Conservation (phyloP, 805 yeast genomes). For the Candida qinlingensis region DNA sequence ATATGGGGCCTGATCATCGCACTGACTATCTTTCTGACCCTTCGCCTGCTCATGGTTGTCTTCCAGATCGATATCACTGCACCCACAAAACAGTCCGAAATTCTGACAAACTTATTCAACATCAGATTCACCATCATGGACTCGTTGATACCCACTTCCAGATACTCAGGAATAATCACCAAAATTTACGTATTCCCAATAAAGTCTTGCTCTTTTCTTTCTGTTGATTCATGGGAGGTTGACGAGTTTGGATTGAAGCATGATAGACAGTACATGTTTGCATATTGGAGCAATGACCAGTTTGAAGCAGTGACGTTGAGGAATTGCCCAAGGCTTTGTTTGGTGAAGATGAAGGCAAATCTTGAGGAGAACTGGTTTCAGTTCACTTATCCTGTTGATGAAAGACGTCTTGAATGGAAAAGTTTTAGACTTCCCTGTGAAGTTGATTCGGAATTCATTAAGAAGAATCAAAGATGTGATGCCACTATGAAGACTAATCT, state of each 20-base stretch:
- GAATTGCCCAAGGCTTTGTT: slow-evolving; percentile 13
- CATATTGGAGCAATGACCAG: slow-evolving; percentile 13
- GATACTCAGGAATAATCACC: slow-evolving; percentile 9
- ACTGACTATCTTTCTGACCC: not conserved
- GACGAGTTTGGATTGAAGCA: slow-evolving; percentile 19
- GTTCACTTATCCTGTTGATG: slow-evolving; percentile 13
- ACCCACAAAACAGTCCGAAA: not conserved
- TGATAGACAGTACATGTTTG: slow-evolving; percentile 21
- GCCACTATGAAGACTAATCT: slow-evolving; percentile 8
- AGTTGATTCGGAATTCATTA: slow-evolving; percentile 12
- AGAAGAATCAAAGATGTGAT: slow-evolving; percentile 2
- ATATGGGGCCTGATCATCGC: not conserved
- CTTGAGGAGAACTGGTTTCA: slow-evolving; percentile 15
- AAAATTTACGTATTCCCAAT: slow-evolving; percentile 17
- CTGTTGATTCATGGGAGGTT: slow-evolving; percentile 15
- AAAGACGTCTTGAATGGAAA: not conserved
- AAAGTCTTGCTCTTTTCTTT: slow-evolving; percentile 14
- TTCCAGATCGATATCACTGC: not conserved
- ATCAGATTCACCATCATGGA: not conserved
- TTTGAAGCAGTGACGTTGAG: slow-evolving; percentile 17
- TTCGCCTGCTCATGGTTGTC: not conserved
- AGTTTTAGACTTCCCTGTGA: slow-evolving; percentile 16
- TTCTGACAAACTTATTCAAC: not conserved
- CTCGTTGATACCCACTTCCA: not conserved
- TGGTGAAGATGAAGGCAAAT: slow-evolving; percentile 11